These are phyloP conservation scores for Saprolegnia parasitica DNA, from an alignment of 352 stramenopile species.

Conservation along the genomic window DNA sequence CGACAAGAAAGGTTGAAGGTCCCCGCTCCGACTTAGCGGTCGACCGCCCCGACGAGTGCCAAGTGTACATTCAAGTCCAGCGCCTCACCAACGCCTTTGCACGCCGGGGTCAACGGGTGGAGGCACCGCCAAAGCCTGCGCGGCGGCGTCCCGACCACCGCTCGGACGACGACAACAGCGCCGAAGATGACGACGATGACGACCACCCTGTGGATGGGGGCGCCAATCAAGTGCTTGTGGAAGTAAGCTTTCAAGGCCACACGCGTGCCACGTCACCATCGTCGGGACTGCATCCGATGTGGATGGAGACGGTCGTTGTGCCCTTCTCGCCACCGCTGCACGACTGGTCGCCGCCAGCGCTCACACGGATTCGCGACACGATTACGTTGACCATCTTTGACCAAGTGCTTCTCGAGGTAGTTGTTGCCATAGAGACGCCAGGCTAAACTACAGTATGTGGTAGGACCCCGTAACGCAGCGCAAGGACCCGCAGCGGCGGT, in stretches of 20 bases:
- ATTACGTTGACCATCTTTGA: constrained; percentile 88
- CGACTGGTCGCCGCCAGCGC: constrained; percentile 71
- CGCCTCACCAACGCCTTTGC: constrained; percentile 69
- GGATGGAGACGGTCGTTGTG: constrained; percentile 90
- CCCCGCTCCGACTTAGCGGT: constrained; percentile 32
- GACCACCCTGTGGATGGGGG: constrained; percentile 28
- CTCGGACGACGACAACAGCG: constrained; percentile 5
- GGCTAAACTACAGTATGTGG: neutral
- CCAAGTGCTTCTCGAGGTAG: constrained; percentile 58
- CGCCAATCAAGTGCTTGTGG: constrained; percentile 61
- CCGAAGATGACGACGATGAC: constrained; percentile 12
- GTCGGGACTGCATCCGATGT: constrained; percentile 57
- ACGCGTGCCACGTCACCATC: constrained; percentile 59
- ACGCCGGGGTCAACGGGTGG: constrained; percentile 26
- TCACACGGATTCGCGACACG: constrained; percentile 66
- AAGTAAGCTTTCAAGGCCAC: constrained; percentile 78
- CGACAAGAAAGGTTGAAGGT: constrained; percentile 34
- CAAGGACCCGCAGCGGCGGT: constrained; percentile 47
- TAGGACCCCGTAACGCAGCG: constrained; percentile 36
- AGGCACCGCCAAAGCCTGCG: constrained; percentile 1
- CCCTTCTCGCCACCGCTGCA: constrained; percentile 79
- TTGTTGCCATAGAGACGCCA: constrained; percentile 30
- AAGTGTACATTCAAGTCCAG: constrained; percentile 81
- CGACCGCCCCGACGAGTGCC: constrained; percentile 60
- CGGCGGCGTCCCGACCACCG: neutral